phyloP scores from a whole-genome alignment of 148 eudicot genomes.

The Limonium bicolor region DNA sequence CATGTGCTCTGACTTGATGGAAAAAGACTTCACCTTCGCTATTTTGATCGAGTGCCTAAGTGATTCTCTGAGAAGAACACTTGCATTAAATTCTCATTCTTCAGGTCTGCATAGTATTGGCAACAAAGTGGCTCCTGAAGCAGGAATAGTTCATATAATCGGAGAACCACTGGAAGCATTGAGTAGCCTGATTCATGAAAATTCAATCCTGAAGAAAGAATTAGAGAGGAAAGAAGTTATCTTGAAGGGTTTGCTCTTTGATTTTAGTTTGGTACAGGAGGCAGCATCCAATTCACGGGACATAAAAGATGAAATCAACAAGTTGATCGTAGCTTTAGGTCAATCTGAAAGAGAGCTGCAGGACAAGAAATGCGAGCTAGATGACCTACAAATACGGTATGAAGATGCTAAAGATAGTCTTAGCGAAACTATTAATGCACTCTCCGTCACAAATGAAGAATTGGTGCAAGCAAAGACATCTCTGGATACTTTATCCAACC shows the following conservation, averaged over 20 bases:
- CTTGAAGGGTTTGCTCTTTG: conserved; percentile 45
- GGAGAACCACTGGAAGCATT: not conserved
- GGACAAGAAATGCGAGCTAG: conserved; percentile 27
- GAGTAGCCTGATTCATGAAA: conserved; percentile 12
- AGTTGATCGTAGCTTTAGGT: conserved; percentile 22
- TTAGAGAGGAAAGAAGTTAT: conserved; percentile 29
- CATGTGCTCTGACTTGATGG: conserved; percentile 16
- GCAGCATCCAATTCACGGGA: conserved; percentile 35
- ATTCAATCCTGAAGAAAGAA: conserved; percentile 28
- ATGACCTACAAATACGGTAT: conserved; percentile 19
- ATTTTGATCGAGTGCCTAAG: conserved; percentile 16
- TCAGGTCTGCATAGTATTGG: not conserved
- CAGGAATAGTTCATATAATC: not conserved
- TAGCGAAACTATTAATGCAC: conserved; percentile 22
- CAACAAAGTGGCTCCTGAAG: not conserved
- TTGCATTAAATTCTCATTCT: not conserved
- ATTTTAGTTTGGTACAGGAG: conserved; percentile 56
- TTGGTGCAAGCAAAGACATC: conserved; percentile 26
- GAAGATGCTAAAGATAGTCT: conserved; percentile 23
- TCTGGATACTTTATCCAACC: conserved; percentile 17
- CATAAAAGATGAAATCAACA: conserved; percentile 34
- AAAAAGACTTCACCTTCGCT: conserved; percentile 15
- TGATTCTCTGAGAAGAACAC: conserved; percentile 9
- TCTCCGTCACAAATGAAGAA: conserved; percentile 23
- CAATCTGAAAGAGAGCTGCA: conserved; percentile 29